Base-by-base conservation (phyloP, 1,284 basidiomycete species). In the Cutaneotrichosporon dermatis region DNA sequence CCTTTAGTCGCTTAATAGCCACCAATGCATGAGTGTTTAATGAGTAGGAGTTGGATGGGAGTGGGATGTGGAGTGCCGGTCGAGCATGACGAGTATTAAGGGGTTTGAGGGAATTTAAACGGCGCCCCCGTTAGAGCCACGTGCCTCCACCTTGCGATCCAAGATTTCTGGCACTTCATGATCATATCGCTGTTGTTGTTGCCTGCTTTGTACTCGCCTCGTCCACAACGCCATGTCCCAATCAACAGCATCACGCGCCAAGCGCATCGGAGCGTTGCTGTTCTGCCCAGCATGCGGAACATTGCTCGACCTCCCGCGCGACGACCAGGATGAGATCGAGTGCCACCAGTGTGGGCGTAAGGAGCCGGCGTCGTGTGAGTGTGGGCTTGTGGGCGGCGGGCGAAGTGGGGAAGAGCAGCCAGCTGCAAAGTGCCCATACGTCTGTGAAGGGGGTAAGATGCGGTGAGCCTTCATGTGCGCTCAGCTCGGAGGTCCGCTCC, bases 211-310 rank as follows among this genome's bases (percentile, higher is more conserved):
- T 33, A 13, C 11, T 11, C 12, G 34, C 54, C 25, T 39, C 43
- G n/a, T 36, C 36, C 35, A 50, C 25, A 15, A 25, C 43, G 35
- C 44, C 11, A 54, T 54, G 53, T 54, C 53, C 35, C 50, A 51
- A 41, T 33, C 44, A 39, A 15, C 40, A 35, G 39, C 46, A 55
- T 64, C 67, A 40, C 57, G 62, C 51, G 73, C 71, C 1, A 64
- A 69, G 53, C 63, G 75, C 39, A 77, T 79, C 54, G 92, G 95
- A 55, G 93, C 93, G 5, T 82, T 98, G 34, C 82, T 98, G 50
- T 98, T 99, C 79, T 99, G 95, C 79, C 88, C 90, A 6, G 83
- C 86, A 61, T 99, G 95, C 72, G 92, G 92, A 13, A 93, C 90
- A 0, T 80, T 99, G 46, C 86, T 99, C 25, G 86, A 89, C 67